These are phyloP conservation scores for Epithele typhae DNA, from an alignment of 768 basidiomycete genomes.

Conservation along the genomic window DNA sequence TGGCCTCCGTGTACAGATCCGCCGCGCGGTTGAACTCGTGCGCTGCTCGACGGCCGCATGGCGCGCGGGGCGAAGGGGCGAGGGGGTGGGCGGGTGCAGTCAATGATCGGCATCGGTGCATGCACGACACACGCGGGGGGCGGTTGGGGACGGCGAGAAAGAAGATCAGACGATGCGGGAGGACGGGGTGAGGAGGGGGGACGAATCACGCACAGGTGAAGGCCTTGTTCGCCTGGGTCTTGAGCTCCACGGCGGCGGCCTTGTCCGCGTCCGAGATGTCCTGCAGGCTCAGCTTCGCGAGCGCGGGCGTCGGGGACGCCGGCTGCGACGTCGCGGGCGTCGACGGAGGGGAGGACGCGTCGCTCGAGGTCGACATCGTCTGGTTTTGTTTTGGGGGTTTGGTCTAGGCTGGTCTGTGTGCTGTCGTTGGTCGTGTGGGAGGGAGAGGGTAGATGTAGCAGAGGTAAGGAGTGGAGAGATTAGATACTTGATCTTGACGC, in stretches of 20 bases:
- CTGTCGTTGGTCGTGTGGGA: too few relatives aligned
- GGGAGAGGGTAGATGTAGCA: too few relatives aligned
- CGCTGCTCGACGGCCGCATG: constrained; percentile 31
- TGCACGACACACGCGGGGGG: background rate
- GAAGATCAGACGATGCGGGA: background rate
- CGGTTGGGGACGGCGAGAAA: too few relatives aligned
- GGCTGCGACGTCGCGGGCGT: constrained; percentile 50
- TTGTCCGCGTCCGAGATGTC: constrained; percentile 70
- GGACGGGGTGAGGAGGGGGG: background rate
- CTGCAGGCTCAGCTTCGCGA: constrained; percentile 45
- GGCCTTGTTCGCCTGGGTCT: constrained; percentile 84
- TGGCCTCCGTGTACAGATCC: constrained; percentile 76
- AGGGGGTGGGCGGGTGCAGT: too few relatives aligned
- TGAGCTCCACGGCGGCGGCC: constrained; percentile 64
- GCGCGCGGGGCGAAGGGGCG: background rate
- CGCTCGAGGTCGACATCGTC: constrained; percentile 18
- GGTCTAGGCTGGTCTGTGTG: constrained; percentile 7
- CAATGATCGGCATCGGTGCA: background rate
- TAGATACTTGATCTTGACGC: too few relatives aligned
- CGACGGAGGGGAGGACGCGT: constrained; percentile 30
- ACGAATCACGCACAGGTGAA: constrained; percentile 58
- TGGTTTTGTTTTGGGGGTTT: too few relatives aligned
- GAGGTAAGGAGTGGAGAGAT: too few relatives aligned
- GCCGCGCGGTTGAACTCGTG: constrained; percentile 79
- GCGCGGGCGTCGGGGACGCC: constrained; percentile 58